Conservation (phyloP, 129 eudicot genomes). For the Flaveria bidentis region DNA sequence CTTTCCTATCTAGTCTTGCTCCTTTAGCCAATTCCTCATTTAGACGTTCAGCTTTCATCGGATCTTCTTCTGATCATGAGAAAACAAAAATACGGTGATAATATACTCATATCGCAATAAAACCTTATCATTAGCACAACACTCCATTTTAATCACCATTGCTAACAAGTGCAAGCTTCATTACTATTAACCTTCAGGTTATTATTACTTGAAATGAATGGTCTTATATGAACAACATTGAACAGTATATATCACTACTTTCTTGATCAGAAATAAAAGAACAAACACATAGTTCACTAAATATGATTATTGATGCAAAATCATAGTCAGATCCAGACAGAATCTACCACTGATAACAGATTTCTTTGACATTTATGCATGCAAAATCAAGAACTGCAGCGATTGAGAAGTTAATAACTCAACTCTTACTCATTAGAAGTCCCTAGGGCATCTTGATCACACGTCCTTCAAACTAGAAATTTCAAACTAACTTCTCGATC, state of each 20-base stretch:
- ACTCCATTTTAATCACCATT: neutral
- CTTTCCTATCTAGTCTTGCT: conserved; percentile 25
- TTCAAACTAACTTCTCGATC: too few relatives aligned
- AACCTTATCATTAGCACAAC: neutral
- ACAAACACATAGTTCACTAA: neutral
- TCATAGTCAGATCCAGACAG: neutral
- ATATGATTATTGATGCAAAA: neutral
- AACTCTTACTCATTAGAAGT: neutral
- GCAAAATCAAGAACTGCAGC: neutral
- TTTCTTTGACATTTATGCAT: neutral
- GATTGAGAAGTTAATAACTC: too few relatives aligned
- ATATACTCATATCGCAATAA: conserved; percentile 1
- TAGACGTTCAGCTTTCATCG: conserved; percentile 22
- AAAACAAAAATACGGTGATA: neutral
- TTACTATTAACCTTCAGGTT: neutral
- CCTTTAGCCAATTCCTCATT: conserved; percentile 28
- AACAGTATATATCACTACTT: neutral
- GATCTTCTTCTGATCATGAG: conserved; percentile 20
- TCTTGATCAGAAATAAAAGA: neutral
- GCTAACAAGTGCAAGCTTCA: neutral
- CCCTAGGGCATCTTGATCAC: neutral
- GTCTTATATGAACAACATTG: conserved; percentile 7
- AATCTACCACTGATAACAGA: neutral
- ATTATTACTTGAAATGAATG: neutral
- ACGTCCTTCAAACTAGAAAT: too few relatives aligned